phyloP scores from a whole-genome alignment of 768 basidiomycete species.

The Ramaria rubella region DNA sequence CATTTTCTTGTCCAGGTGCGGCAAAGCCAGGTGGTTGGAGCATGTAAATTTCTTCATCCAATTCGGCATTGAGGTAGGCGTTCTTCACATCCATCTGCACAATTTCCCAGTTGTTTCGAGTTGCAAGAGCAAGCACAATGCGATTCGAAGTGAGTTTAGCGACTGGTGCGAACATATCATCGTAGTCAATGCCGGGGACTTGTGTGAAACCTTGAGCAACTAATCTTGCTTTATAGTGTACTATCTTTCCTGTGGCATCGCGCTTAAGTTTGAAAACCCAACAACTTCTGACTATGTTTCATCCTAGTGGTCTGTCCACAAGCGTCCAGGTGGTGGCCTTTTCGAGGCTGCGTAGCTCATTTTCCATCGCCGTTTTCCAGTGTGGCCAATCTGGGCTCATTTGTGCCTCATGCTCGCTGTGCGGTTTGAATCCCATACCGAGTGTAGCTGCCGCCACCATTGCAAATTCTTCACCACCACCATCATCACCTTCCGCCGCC shows the following conservation, averaged over 20 bases:
- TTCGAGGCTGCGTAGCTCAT: too few relatives aligned
- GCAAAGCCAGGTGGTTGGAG: conserved; percentile 27
- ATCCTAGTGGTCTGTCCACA: conserved; percentile 13
- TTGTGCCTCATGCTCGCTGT: not conserved
- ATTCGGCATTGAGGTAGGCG: too few relatives aligned
- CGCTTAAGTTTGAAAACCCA: not conserved
- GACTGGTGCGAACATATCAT: too few relatives aligned
- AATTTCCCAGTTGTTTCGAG: too few relatives aligned
- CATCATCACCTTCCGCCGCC: too few relatives aligned
- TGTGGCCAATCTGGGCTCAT: not conserved
- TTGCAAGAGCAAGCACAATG: too few relatives aligned
- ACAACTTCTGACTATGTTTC: not conserved
- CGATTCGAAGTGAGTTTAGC: too few relatives aligned
- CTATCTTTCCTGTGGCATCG: not conserved
- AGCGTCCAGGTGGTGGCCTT: not conserved
- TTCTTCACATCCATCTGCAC: too few relatives aligned
- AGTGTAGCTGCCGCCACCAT: not conserved
- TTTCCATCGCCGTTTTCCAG: not conserved
- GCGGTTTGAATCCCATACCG: not conserved
- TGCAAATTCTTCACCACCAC: not conserved
- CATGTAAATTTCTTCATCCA: conserved; percentile 32
- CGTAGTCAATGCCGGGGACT: too few relatives aligned
- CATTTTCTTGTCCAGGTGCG: conserved; percentile 13
- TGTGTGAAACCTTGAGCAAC: not conserved
- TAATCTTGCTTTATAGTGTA: not conserved